A percentile compares a stretch with the other conserved stretches of the same genome.
Evolutionary conservation across 257 asterid species (phyloP).

Genomic region (Paraleonurus japonicus): DNA sequence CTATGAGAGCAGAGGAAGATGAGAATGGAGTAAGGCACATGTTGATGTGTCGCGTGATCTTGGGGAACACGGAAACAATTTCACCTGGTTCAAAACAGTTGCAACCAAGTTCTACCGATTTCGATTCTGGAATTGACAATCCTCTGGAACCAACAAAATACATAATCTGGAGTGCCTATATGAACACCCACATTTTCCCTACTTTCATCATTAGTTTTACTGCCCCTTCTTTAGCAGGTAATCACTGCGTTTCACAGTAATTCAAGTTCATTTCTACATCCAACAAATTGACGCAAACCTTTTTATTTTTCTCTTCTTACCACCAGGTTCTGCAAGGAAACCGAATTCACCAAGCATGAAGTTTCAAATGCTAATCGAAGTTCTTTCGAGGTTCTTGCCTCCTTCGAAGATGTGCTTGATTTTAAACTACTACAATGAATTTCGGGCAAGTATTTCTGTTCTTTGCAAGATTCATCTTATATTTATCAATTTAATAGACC

Average conservation of each 20-base stretch:
- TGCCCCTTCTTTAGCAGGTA: slow-evolving; percentile 18
- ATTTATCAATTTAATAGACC: background rate
- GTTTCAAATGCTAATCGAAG: slow-evolving; percentile 29
- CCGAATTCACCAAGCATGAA: slow-evolving; percentile 27
- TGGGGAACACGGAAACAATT: slow-evolving; percentile 46
- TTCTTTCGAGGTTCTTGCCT: slow-evolving; percentile 36
- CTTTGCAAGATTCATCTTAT: background rate
- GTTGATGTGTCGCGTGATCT: slow-evolving; percentile 48
- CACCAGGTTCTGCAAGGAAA: background rate
- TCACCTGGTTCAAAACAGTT: slow-evolving; percentile 36
- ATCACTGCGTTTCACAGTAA: background rate
- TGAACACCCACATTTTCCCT: slow-evolving; percentile 54
- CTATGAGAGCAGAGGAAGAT: slow-evolving; percentile 37
- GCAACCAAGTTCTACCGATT: slow-evolving; percentile 39
- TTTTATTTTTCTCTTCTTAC: background rate
- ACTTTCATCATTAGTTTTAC: slow-evolving; percentile 37
- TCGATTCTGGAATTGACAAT: slow-evolving; percentile 52
- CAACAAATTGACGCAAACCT: background rate
- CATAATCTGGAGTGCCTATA: slow-evolving; percentile 42
- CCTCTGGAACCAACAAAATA: slow-evolving; percentile 37
- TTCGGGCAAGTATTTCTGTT: slow-evolving; percentile 24
- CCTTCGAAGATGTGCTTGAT: slow-evolving; percentile 36
- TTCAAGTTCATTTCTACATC: background rate
- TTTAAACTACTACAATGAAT: slow-evolving; percentile 28
- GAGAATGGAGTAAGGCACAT: slow-evolving; percentile 49